Evolutionary conservation across 2,329 filamentous ascomycete species (phyloP).

Genomic region (Calonectria pseudoturangicola): DNA sequence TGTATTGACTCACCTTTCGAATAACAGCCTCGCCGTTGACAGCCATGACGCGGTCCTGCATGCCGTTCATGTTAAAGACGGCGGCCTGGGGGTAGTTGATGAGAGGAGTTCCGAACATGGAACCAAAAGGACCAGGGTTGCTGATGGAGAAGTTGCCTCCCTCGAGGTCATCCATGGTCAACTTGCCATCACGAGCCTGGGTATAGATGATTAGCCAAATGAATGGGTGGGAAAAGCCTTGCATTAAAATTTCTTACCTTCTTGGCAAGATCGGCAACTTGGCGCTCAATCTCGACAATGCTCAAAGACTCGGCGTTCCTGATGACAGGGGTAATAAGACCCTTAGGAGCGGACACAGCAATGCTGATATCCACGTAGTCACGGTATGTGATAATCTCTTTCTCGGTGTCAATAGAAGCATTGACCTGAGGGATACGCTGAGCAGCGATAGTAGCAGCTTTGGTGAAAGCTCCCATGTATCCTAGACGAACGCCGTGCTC

Average conservation of each 20-base stretch:
- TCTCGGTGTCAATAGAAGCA: conserved; percentile 74
- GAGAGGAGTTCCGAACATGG: conserved; percentile 75
- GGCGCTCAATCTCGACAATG: conserved; percentile 65
- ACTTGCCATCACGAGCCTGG: conserved; percentile 81
- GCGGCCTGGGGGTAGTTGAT: conserved; percentile 84
- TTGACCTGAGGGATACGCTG: conserved; percentile 83
- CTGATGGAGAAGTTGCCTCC: conserved; percentile 86
- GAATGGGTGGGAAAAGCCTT: no score
- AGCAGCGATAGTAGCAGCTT: conserved; percentile 80
- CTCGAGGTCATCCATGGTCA: conserved; percentile 86
- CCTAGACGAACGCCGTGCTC: conserved; percentile 69
- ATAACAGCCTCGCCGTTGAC: conserved; percentile 71
- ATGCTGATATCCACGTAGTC: conserved; percentile 85
- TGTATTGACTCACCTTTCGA: conserved; percentile 57
- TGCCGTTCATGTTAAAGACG: conserved; percentile 77
- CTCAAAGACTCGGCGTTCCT: conserved; percentile 75
- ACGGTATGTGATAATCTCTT: conserved; percentile 73
- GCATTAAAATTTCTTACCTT: conserved; percentile 70
- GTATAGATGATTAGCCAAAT: background rate
- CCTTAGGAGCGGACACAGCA: conserved; percentile 82
- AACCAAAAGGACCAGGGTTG: conserved; percentile 84
- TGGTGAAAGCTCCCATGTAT: conserved; percentile 85
- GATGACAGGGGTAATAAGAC: conserved; percentile 85
- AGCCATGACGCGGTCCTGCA: conserved; percentile 72
- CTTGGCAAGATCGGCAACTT: conserved; percentile 77